Percentiles rank a stretch among this genome's conserved stretches.
phyloP scores from a whole-genome alignment of 495 filamentous ascomycete species.

The Chaetomium fimeti region DNA sequence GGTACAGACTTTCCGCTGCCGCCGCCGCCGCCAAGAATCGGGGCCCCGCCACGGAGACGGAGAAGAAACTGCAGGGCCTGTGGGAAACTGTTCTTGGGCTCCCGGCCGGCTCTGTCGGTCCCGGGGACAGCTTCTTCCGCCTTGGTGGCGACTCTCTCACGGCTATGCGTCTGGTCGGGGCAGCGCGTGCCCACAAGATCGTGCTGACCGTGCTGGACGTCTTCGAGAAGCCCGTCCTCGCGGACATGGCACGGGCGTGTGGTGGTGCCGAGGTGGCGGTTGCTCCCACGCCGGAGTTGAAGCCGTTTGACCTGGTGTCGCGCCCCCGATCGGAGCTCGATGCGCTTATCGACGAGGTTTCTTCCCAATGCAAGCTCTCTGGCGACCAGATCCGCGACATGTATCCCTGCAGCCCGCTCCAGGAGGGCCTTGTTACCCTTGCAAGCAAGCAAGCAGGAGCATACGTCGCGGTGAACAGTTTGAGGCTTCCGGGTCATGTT shows the following conservation, averaged over 20 bases:
- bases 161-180: constrained; percentile 50
- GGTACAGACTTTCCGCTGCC: constrained; percentile 20
- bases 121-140: constrained; percentile 47
- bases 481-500: constrained; percentile 41
- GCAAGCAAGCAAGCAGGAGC: constrained; percentile 42
- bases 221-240: constrained; percentile 35
- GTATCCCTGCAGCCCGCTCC: constrained; percentile 59
- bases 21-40: constrained; percentile 11
- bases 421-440: constrained; percentile 53
- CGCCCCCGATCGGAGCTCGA: constrained; percentile 23
- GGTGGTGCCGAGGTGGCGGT: not conserved
- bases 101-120: constrained; percentile 34
- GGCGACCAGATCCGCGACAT: constrained; percentile 48
- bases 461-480: constrained; percentile 45
- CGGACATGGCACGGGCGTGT: constrained; percentile 29
- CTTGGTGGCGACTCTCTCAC: constrained; percentile 52
- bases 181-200: constrained; percentile 35
- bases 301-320: constrained; percentile 51
- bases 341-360: constrained; percentile 45
- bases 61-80: constrained; percentile 43
- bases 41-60: constrained; percentile 24
- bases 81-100: constrained; percentile 50
- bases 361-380: constrained; percentile 44
- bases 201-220: constrained; percentile 41
- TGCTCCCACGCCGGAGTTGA: constrained; percentile 12